Evolutionary conservation across 352 stramenopile species (phyloP).

Genomic region (Phytophthora kernoviae): DNA sequence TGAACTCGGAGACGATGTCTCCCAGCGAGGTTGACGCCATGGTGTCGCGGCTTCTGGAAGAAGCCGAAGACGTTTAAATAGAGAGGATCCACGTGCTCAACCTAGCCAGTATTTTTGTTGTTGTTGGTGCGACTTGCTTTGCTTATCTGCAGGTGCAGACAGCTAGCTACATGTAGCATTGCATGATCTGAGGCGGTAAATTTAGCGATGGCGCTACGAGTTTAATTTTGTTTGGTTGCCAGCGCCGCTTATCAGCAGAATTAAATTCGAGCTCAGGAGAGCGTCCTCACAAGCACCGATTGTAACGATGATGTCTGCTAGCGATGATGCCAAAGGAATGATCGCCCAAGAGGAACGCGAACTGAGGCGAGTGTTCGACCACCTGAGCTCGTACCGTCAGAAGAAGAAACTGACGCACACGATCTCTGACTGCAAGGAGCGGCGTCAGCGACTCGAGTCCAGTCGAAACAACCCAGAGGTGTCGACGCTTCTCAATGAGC

Average conservation of each 20-base stretch:
- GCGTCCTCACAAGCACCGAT: not conserved
- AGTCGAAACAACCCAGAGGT: conserved; percentile 74
- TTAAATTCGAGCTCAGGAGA: conserved; percentile 9
- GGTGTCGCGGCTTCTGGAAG: conserved; percentile 72
- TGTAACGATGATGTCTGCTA: conserved; percentile 70
- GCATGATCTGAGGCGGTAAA: conserved; percentile 10
- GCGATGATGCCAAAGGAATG: conserved; percentile 84
- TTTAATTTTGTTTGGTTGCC: conserved; percentile 14
- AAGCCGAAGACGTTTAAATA: conserved; percentile 52
- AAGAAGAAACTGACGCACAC: conserved; percentile 76
- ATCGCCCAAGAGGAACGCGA: conserved; percentile 95
- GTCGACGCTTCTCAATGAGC: conserved; percentile 77
- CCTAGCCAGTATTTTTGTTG: not conserved
- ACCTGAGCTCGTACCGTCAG: conserved; percentile 90
- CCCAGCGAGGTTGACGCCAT: conserved; percentile 75
- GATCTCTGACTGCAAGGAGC: conserved; percentile 57
- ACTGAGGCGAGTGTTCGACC: conserved; percentile 94
- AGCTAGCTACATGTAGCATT: too few relatives aligned
- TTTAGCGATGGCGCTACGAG: conserved; percentile 18
- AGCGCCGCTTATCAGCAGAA: not conserved
- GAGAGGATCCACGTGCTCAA: conserved; percentile 18
- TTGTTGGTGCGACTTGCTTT: conserved; percentile 9
- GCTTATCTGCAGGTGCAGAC: not conserved
- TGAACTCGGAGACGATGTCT: conserved; percentile 90
- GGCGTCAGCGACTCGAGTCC: conserved; percentile 61